Percentiles rank a stretch among this genome's conserved stretches.
These are phyloP conservation scores for Globisporangium megalacanthum DNA, from an alignment of 352 stramenopile genomes.

Conservation along the genomic window DNA sequence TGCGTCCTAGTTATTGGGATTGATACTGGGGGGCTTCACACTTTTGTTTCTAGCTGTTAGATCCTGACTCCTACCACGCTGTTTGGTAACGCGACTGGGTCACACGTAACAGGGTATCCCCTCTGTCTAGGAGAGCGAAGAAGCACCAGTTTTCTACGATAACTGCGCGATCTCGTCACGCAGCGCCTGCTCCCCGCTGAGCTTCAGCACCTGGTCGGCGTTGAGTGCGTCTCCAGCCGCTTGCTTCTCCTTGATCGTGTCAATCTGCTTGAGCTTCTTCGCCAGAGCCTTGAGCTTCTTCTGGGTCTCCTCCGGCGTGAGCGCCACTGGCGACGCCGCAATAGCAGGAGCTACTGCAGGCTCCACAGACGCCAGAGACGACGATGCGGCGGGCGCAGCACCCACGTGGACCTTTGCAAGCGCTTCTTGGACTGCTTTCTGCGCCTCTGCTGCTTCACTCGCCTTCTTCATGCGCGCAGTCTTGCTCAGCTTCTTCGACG, in stretches of 20 bases:
- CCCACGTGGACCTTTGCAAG: slow-evolving; percentile 34
- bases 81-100: no score
- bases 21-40: no score
- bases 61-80: no score
- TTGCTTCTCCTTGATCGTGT: slow-evolving; percentile 75
- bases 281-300: slow-evolving; percentile 80
- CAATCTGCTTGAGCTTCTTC: slow-evolving; percentile 89
- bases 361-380: no score
- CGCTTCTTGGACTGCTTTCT: slow-evolving; percentile 54
- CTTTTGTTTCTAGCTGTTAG: no score
- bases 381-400: slow-evolving; percentile 2
- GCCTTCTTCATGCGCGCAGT: slow-evolving; percentile 81
- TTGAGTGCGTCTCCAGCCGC: slow-evolving; percentile 69
- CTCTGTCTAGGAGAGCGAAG: no score
- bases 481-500: slow-evolving; percentile 73
- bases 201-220: slow-evolving; percentile 76
- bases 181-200: slow-evolving; percentile 55
- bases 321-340: slow-evolving; percentile 16
- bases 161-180: slow-evolving; percentile 64
- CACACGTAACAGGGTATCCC: no score
- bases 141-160: slow-evolving; percentile 16
- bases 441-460: slow-evolving; percentile 63
- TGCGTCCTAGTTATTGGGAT: no score
- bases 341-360: background rate
- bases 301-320: slow-evolving; percentile 76